Evolutionary conservation across 495 filamentous ascomycete genomes (phyloP).

Genomic region (Xylaria scruposa): DNA sequence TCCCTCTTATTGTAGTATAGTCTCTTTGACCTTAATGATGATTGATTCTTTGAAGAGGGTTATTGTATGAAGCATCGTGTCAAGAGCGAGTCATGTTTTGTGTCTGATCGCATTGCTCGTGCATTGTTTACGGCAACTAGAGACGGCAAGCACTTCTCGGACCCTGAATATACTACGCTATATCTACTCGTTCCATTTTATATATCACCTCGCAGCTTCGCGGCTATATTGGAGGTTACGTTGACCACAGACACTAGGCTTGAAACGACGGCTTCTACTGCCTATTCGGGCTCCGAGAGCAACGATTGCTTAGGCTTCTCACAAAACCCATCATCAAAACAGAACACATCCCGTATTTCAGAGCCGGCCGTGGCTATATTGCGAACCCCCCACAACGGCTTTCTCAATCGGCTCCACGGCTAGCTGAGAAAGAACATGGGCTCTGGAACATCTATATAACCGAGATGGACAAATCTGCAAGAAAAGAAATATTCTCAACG

Average conservation of each 20-base stretch:
- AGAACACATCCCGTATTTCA: background rate
- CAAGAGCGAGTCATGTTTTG: background rate
- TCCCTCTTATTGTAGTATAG: background rate
- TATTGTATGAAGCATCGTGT: background rate
- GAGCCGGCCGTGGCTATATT: constrained; percentile 6
- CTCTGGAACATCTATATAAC: background rate
- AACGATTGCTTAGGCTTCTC: background rate
- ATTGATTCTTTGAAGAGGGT: background rate
- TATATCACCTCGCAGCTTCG: background rate
- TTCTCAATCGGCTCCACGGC: background rate
- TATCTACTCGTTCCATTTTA: background rate
- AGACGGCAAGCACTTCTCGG: background rate
- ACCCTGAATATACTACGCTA: no score
- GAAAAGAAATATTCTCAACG: background rate
- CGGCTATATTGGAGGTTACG: constrained; percentile 2
- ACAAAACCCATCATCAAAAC: background rate
- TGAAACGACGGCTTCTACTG: background rate
- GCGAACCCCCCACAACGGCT: background rate
- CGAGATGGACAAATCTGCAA: background rate
- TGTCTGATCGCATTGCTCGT: background rate
- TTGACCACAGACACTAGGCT: constrained; percentile 3
- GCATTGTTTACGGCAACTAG: background rate
- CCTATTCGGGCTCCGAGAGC: background rate
- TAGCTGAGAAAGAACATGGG: background rate
- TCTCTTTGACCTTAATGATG: no score